Evolutionary conservation across 2,329 filamentous ascomycete genomes (phyloP), one percentile per base, ranked within the genome.

Genomic region (Talaromyces sp.): DNA sequence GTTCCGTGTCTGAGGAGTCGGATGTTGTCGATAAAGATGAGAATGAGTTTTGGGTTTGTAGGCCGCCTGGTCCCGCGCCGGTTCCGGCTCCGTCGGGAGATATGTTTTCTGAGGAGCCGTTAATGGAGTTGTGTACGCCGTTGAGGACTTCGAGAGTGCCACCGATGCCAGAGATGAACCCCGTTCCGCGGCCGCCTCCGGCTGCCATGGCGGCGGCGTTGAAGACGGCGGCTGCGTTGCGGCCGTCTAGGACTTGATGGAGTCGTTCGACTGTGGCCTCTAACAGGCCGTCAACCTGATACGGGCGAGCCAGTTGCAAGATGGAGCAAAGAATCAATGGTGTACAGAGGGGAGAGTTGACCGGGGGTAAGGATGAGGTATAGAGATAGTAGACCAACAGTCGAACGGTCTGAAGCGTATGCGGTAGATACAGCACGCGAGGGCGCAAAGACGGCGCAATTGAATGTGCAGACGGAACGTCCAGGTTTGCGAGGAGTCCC

Each of bases 141-240:
- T 72, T 84, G 76, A 73, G 77, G 69, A 68, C 81, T 70, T 77
- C 79, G 36, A 78, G 73, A 3, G 73, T 81, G 27, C 78, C 78
- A 56, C 78, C 80, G 6, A 83, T 79, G 5, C 86, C 82, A 71
- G 85, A 88, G 43, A 84, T 80, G 72, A 87, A 91, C 62, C 90
- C 89, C 31, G 94, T 91, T 58, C 91, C 91, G 58, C 93, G 88
- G 0, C 95, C 95, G 29, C 95, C 93, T 11, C 95, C 95, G 1
- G 95, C 95, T 0, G 93, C 95, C 95, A 98, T 98, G 62, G 95
- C 95, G 0, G 94, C 95, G 0, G 95, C 95, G 70, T 99, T 99
- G 83, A 99, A 99, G 0, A 99, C 93, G 5, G 95, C 95, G 0
- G 95, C 95, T 0, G 95, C 94, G 70, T 98, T 99, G 56, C 94